These are phyloP conservation scores for Secale cereale DNA, from an alignment of 176 grass and related monocot species.

Conservation along the genomic window DNA sequence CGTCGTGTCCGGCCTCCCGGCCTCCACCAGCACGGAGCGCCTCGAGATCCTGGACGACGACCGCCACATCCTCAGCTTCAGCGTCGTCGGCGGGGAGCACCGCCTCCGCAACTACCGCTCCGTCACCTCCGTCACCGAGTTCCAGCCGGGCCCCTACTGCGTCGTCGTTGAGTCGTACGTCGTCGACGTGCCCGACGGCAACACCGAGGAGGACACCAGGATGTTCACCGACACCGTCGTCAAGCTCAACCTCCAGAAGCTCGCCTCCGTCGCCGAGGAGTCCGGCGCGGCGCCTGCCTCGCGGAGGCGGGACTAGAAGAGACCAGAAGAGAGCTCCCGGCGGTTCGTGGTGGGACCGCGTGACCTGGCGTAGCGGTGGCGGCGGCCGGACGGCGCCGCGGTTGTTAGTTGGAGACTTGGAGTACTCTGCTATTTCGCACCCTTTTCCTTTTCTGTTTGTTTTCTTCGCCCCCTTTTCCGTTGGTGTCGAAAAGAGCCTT, in stretches of 20 bases:
- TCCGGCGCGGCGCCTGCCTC: not conserved
- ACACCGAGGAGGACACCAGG: conserved; percentile 58
- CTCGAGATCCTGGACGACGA: conserved; percentile 24
- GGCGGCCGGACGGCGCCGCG: conserved; percentile 2
- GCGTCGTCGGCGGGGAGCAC: conserved; percentile 16
- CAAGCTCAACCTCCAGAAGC: conserved; percentile 78
- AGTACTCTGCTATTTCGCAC: not conserved
- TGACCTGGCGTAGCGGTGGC: not conserved
- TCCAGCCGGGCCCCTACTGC: conserved; percentile 2
- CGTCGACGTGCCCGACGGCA: conserved; percentile 4
- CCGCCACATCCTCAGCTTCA: conserved; percentile 24
- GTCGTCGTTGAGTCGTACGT: conserved; percentile 15
- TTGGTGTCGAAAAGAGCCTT: not conserved
- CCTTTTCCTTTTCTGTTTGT: not conserved
- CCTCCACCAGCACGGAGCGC: conserved; percentile 8
- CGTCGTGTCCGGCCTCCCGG: conserved; percentile 8
- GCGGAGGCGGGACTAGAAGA: not conserved
- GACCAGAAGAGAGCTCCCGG: not conserved
- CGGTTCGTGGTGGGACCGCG: not conserved
- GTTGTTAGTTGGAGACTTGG: not conserved
- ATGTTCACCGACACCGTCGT: conserved; percentile 77
- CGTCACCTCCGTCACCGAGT: conserved; percentile 24
- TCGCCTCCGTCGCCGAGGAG: conserved; percentile 42
- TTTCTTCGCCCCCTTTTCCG: not conserved
- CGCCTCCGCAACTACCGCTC: conserved; percentile 23